These are phyloP conservation scores for Geopyxis carbonaria DNA, from an alignment of 495 filamentous ascomycete genomes.

Conservation along the genomic window DNA sequence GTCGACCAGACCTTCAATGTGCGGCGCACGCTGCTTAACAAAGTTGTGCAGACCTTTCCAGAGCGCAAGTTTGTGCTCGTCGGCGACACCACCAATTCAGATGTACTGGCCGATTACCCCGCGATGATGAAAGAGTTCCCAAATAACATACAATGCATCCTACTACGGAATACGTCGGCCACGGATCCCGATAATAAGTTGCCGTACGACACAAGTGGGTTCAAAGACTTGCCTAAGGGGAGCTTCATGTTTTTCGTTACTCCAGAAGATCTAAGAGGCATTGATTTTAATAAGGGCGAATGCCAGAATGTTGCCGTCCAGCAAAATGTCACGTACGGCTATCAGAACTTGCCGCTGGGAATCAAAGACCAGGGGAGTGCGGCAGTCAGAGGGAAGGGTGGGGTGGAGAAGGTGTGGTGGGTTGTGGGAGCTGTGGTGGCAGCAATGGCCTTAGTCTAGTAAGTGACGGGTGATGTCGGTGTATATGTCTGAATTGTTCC, in stretches of 20 bases:
- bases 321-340: conserved; percentile 53
- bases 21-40: conserved; percentile 47
- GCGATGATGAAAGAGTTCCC: conserved; percentile 46
- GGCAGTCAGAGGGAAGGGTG: background rate
- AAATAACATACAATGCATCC: conserved; percentile 58
- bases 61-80: conserved; percentile 57
- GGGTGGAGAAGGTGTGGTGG: background rate
- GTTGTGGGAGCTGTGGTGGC: conserved; percentile 4
- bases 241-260: conserved; percentile 65
- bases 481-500: too few relatives aligned
- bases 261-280: conserved; percentile 46
- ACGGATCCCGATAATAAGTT: conserved; percentile 47
- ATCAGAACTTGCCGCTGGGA: conserved; percentile 42
- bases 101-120: conserved; percentile 62
- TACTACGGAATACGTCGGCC: conserved; percentile 52
- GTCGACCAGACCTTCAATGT: conserved; percentile 51
- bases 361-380: conserved; percentile 2
- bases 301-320: conserved; percentile 37
- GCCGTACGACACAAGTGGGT: conserved; percentile 59
- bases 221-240: conserved; percentile 41
- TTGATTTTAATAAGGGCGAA: conserved; percentile 53
- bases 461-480: background rate
- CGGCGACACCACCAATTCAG: conserved; percentile 60
- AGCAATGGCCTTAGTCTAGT: background rate
- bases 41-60: conserved; percentile 59